Evolutionary conservation across 257 asterid genomes (phyloP).

Genomic region (Nyctanthes arbortristis): DNA sequence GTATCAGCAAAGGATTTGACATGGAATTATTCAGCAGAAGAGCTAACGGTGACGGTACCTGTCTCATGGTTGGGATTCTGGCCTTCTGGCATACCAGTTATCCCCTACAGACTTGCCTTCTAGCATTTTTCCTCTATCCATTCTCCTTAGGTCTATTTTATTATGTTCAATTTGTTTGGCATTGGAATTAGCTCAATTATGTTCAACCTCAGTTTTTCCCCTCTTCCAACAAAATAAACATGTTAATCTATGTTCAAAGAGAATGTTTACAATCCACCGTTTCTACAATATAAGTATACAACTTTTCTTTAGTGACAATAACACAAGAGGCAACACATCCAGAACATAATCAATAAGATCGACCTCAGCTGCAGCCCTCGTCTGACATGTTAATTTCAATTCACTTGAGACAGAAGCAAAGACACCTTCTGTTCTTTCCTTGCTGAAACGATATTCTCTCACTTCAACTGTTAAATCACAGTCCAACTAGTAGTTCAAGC

Average conservation of each 20-base stretch:
- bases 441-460: not conserved
- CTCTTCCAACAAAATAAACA: not conserved
- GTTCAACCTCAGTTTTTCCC: not conserved
- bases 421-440: too few relatives aligned
- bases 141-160: conserved; percentile 42
- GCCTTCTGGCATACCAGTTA: conserved; percentile 42
- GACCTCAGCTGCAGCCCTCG: too few relatives aligned
- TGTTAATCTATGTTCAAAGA: not conserved
- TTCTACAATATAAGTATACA: not conserved
- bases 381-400: too few relatives aligned
- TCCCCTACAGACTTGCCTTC: conserved; percentile 54
- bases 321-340: not conserved
- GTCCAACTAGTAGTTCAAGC: not conserved
- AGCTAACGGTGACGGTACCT: conserved; percentile 41
- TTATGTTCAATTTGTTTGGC: conserved; percentile 34
- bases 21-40: conserved; percentile 67
- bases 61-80: conserved; percentile 40
- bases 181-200: conserved; percentile 28
- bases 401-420: too few relatives aligned
- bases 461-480: not conserved
- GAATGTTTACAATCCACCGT: not conserved
- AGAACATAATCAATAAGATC: not conserved
- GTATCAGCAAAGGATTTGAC: conserved; percentile 57
- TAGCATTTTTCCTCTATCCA: conserved; percentile 55
- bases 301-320: not conserved